Evolutionary conservation across 768 basidiomycete species (phyloP).

Genomic region (Amanita fuliginea): DNA sequence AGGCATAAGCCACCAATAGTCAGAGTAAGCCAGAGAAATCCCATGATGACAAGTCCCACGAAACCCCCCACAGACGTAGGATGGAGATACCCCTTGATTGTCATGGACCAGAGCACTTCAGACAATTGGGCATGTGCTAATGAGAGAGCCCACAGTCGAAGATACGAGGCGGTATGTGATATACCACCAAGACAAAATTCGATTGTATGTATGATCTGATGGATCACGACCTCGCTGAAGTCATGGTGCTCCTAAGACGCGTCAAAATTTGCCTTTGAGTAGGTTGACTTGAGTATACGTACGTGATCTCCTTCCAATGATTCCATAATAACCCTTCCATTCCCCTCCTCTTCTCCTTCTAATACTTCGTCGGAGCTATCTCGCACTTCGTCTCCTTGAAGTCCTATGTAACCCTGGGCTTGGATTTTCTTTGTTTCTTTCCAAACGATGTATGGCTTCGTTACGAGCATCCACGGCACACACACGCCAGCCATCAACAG

Average conservation of each 20-base stretch:
- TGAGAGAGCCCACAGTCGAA: constrained; percentile 95
- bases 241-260: constrained; percentile 66
- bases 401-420: constrained; percentile 73
- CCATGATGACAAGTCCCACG: constrained; percentile 42
- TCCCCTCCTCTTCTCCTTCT: constrained; percentile 75
- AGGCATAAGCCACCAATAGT: constrained; percentile 79
- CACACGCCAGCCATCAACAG: constrained; percentile 74
- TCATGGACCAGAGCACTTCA: constrained; percentile 90
- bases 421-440: constrained; percentile 82
- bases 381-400: constrained; percentile 45
- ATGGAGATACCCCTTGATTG: constrained; percentile 50
- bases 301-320: constrained; percentile 55
- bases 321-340: constrained; percentile 64
- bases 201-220: constrained; percentile 98
- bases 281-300: constrained; percentile 6
- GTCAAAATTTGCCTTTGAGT: background rate
- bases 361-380: constrained; percentile 50
- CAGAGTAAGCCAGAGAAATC: constrained; percentile 64
- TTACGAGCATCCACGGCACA: constrained; percentile 89
- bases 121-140: constrained; percentile 96
- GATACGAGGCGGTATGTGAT: constrained; percentile 91
- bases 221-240: constrained; percentile 89
- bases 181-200: constrained; percentile 99
- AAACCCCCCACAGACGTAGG: constrained; percentile 35
- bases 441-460: constrained; percentile 88